Evolutionary conservation across 176 grass and related monocot species (phyloP).

Genomic region (Thalia dealbata): DNA sequence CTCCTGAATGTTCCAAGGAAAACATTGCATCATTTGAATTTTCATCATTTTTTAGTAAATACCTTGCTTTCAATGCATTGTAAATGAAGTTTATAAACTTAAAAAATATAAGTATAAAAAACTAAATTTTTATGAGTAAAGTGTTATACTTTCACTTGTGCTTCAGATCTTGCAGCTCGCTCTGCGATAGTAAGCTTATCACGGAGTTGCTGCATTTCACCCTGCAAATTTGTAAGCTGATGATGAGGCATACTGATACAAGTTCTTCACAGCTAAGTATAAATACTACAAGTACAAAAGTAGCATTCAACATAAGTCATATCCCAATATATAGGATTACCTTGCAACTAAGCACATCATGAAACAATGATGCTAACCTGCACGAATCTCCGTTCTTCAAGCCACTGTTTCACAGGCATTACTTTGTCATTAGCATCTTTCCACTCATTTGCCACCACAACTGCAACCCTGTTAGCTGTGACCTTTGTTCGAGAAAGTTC

Average conservation of each 20-base stretch:
- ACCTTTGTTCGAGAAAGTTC: constrained; percentile 90
- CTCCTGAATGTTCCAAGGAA: constrained; percentile 43
- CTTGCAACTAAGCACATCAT: too few relatives aligned
- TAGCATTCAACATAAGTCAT: neutral
- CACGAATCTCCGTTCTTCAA: constrained; percentile 78
- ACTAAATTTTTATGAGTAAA: neutral
- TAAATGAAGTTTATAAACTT: neutral
- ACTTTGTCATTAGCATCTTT: constrained; percentile 98
- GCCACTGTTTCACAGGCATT: constrained; percentile 98
- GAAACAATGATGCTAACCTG: constrained; percentile 37
- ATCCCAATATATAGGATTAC: neutral
- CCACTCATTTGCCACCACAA: constrained; percentile 99
- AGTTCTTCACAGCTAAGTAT: neutral
- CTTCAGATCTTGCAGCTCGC: constrained; percentile 77
- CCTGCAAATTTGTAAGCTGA: constrained; percentile 29
- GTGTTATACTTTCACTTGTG: constrained; percentile 66
- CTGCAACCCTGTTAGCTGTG: constrained; percentile 94
- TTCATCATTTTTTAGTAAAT: neutral
- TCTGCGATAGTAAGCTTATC: constrained; percentile 93
- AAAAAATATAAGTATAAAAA: neutral
- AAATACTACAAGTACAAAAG: constrained; percentile 1
- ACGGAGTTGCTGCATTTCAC: constrained; percentile 94
- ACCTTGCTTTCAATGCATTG: neutral
- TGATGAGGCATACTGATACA: neutral
- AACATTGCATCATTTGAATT: constrained; percentile 2